Base-by-base conservation (phyloP, 768 basidiomycete species). In the Mycena kentingensis region DNA sequence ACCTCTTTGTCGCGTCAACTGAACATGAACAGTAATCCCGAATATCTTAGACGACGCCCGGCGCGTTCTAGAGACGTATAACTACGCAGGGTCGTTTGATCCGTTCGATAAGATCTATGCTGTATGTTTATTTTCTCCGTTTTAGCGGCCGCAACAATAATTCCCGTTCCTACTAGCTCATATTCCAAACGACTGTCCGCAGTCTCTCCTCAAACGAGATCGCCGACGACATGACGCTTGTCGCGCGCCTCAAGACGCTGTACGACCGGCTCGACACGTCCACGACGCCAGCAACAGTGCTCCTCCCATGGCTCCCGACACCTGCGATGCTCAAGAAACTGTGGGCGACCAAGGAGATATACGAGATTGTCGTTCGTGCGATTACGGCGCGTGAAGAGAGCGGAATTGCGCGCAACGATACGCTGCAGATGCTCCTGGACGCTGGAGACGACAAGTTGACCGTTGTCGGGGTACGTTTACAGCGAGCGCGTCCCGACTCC, bases 261-360 rank as follows among this genome's bases (percentile, higher is more conserved):
- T 90, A 90, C 60, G 85, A 89, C 62, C 73, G 69, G 29, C 74
- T 91, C 48, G 89, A 91, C 61, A 71, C 70, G 16, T 83, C 83
- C 38, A 89, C 86, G 3, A 90, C 88, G 0, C 86, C 88, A 1
- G 77, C 83, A 2, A 85, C 84, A 3, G 77, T 91, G 49, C 77
- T 91, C 15, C 68, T 88, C 26, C 88, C 88, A 31, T 90, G 88
- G 88, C 70, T 90, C 43, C 88, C 88, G 8, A 81, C 79, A 38
- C 84, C 83, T 4, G 84, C 85, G 18, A 87, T 87, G 82, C 66
- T 89, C 47, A 78, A 71, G 60, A 88, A 88, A 64, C 66, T 88
- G 34, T 76, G 81, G 67, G 83, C 88, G 15, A 90, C 88, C 27
- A 90, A 88, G 67, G 73, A 82, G 58, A 84, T 91, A 50, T 90